Percentiles rank a stretch among this genome's conserved stretches.
These are phyloP conservation scores for Termitomyces sp. DNA, from an alignment of 768 basidiomycete genomes.

Conservation along the genomic window DNA sequence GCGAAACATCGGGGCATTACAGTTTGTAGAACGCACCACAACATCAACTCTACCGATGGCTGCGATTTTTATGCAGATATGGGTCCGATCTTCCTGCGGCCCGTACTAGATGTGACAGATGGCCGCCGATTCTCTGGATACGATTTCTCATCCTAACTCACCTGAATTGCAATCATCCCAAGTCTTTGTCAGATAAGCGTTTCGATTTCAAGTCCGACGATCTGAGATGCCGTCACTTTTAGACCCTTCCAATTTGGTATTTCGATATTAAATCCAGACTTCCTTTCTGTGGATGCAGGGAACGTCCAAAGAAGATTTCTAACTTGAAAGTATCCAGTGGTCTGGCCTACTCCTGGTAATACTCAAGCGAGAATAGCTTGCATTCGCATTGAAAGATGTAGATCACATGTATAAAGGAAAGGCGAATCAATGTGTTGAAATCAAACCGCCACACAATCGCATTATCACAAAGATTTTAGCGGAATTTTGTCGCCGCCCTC, in stretches of 20 bases:
- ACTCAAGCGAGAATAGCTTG: background rate
- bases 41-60: background rate
- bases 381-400: background rate
- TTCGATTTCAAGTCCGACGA: background rate
- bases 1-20: conserved; percentile 11
- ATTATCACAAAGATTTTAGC: background rate
- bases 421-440: background rate
- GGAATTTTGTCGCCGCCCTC: background rate
- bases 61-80: background rate
- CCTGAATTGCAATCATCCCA: background rate
- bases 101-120: background rate
- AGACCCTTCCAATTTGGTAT: background rate
- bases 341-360: background rate
- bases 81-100: background rate
- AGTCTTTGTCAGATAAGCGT: background rate
- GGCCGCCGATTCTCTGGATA: background rate
- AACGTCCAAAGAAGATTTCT: background rate
- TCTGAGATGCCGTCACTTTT: background rate
- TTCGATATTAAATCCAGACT: background rate
- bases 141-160: background rate
- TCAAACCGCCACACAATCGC: background rate
- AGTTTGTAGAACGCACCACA: background rate
- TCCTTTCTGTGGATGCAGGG: background rate
- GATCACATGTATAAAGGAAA: background rate
- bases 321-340: background rate